A percentile compares a stretch with the other conserved stretches of the same genome.
Conservation (phyloP, 2,329 filamentous ascomycete species). For the Triangularia setosa region DNA sequence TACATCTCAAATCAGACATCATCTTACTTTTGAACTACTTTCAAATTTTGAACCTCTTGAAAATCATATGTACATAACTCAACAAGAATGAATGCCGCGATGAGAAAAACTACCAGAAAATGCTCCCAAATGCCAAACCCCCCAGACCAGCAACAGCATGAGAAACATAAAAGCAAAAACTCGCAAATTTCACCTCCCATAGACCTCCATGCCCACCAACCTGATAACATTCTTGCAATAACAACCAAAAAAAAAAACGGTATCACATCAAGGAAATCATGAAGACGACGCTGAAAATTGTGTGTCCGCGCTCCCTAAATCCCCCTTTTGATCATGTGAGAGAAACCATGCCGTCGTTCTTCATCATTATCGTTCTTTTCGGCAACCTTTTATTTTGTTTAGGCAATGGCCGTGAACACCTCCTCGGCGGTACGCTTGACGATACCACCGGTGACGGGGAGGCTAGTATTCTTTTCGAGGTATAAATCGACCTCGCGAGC, state of each 20-base stretch:
- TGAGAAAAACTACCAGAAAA: background rate
- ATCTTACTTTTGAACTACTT: background rate
- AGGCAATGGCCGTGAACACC: slow-evolving; percentile 45
- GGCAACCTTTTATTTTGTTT: background rate
- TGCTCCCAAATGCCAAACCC: background rate
- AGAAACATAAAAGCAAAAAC: background rate
- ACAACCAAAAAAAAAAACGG: background rate
- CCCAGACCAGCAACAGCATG: background rate
- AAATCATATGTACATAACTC: background rate
- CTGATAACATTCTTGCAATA: background rate
- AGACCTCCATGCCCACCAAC: background rate
- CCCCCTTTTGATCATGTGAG: background rate
- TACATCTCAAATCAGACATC: background rate
- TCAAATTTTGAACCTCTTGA: background rate
- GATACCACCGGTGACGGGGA: slow-evolving; percentile 91
- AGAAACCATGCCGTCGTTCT: background rate
- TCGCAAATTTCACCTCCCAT: background rate
- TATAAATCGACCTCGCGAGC: slow-evolving; percentile 89
- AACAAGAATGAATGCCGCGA: background rate
- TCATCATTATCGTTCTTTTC: background rate
- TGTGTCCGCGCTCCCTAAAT: background rate
- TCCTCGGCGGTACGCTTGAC: slow-evolving; percentile 77
- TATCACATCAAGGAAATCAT: background rate
- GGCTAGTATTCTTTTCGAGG: slow-evolving; percentile 72
- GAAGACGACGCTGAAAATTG: background rate